These are phyloP conservation scores for Triangularia verruculosa DNA, from an alignment of 2,329 filamentous ascomycete genomes.

Conservation along the genomic window DNA sequence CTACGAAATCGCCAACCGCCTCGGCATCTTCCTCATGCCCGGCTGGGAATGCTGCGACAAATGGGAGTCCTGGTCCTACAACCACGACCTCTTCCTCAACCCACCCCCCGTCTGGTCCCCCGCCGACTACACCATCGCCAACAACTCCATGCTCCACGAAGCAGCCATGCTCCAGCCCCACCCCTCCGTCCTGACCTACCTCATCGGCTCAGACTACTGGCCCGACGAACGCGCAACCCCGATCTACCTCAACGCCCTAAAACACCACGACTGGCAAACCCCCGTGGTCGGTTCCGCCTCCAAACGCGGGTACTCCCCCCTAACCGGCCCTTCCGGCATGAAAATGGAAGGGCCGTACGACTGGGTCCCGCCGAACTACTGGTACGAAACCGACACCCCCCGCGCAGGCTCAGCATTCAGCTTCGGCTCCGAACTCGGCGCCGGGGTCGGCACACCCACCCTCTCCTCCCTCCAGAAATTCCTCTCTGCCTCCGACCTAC, in stretches of 20 bases:
- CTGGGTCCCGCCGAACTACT: constrained; percentile 64
- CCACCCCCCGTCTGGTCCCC: constrained; percentile 45
- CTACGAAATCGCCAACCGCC: constrained; percentile 55
- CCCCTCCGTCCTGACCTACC: constrained; percentile 55
- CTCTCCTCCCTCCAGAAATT: constrained; percentile 53
- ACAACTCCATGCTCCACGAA: constrained; percentile 57
- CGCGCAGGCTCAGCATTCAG: constrained; percentile 57
- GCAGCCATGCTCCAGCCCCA: constrained; percentile 58
- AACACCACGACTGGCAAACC: constrained; percentile 50
- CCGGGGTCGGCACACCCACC: constrained; percentile 62
- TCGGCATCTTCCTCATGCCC: constrained; percentile 60
- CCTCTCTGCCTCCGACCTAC: constrained; percentile 47
- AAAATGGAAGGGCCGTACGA: constrained; percentile 67
- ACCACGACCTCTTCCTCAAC: constrained; percentile 45
- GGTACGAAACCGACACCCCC: constrained; percentile 48
- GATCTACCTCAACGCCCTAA: constrained; percentile 51
- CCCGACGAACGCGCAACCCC: constrained; percentile 54
- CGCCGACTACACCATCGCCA: constrained; percentile 53
- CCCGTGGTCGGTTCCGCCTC: constrained; percentile 58
- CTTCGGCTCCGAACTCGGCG: constrained; percentile 60
- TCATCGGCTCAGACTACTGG: constrained; percentile 63
- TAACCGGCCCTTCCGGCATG: constrained; percentile 56
- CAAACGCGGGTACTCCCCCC: constrained; percentile 50
- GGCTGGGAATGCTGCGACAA: constrained; percentile 69
- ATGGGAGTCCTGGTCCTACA: constrained; percentile 64